Evolutionary conservation across 1,284 basidiomycete genomes (phyloP), one percentile per base, ranked within the genome.

Genomic region (Kwoniella shivajii): DNA sequence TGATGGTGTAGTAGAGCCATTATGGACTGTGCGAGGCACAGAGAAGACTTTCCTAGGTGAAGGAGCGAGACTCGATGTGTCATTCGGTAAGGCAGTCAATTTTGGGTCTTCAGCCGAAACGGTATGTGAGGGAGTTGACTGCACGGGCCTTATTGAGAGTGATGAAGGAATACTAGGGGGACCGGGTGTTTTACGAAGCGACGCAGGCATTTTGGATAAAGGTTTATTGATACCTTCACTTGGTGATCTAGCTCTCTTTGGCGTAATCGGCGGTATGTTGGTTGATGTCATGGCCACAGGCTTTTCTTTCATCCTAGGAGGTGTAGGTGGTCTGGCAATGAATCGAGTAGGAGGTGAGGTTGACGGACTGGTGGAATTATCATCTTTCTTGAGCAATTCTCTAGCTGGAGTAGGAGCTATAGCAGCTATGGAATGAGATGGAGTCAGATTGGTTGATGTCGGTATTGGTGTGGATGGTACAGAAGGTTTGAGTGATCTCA

Each of bases 361-460:
- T 9, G 38, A 37, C 13, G 45, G 51, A 33, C 31, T 50, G 10
- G 43, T 34, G 18, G 45, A 31, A 18, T 50, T 41, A 13, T 29
- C 24, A 1, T n/a, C 55, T 18, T 51, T 45, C 18, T 46, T 51
- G 20, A 63, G 34, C 4, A 63, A 34, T 2, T 60, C 58, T 22
- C 61, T 46, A 10, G 61, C 61, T 20, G 61, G 61, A 5, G 61
- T 60, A 6, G 61, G 61, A 20, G 30, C 27, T 43, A 38, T 5
- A 46, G 24, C 38, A 27, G 29, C 14, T n/a, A n/a, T 18, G 29
- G 31, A 22, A 16, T 24, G 27, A 18, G 16, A 31, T 24, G 11
- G 54, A 49, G 26, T 37, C 30, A 36, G 45, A 20, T 16, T 22
- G 38, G 31, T 20, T 33, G 31, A 14, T 6, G 20, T 38, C 11